Evolutionary conservation across 1,284 basidiomycete species (phyloP), one percentile per base, ranked within the genome.

Genomic region (Apiotrichum porosum): DNA sequence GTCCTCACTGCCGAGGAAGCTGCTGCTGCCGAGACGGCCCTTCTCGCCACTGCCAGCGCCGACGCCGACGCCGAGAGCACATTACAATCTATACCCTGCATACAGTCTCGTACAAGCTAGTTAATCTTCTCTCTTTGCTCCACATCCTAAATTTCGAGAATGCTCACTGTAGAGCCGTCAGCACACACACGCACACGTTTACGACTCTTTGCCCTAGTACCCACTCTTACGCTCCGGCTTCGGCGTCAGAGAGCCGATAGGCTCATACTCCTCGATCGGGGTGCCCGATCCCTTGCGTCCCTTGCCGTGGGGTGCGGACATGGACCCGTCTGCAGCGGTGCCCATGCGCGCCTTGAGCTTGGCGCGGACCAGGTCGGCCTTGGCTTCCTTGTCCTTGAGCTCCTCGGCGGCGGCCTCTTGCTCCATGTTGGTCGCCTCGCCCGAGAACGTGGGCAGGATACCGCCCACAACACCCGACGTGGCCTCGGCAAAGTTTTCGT

Each of bases 401-500:
- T 72, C 68, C 51, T 74, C 71, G 19, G 63, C 68, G 34, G 56
- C 58, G 3, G 72, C 72, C 44, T 67, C 66, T 18, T 54, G 47
- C 57, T 71, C 65, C 63, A 72, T 72, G 45, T 71, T 64, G 44
- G 60, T 42, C 10, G 66, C 63, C 44, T 69, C 68, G 37, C 61
- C 62, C 3, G 65, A 56, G 42, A 68, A 67, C 42, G 65, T 66
- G 18, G 65, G 58, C 12, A 67, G 51, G n/a, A 69, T 54, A 3
- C 54, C 55, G 1, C 63, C 63, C 50, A 65, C 65, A 13, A 46
- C 30, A 38, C 68, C 69, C 0, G 61, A 56, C 0, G 66, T 67
- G 6, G 68, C 60, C 54, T 74, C 72, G 15, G 72, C 72, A 61
- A 74, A 72, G 58, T 75, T 75, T 47, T 75, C 73, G 57, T 75